These are phyloP conservation scores for Thinopyrum elongatum DNA, from an alignment of 176 grass and related monocot species.

Conservation along the genomic window DNA sequence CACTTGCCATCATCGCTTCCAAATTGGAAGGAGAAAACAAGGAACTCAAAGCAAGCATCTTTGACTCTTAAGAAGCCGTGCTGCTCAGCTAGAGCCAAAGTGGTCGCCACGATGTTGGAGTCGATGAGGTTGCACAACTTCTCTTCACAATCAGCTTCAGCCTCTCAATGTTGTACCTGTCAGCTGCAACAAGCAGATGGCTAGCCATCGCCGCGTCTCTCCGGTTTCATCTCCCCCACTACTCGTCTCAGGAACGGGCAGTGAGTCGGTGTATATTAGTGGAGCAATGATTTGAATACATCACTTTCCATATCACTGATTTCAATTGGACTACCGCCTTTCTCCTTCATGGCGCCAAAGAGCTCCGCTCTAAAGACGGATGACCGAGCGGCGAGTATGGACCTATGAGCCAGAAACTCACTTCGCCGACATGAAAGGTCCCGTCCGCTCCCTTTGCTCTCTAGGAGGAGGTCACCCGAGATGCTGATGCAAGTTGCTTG, in stretches of 20 bases:
- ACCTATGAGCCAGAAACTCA: not conserved
- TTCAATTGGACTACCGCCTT: not conserved
- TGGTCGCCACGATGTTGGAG: not conserved
- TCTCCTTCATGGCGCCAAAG: not conserved
- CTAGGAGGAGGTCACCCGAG: not conserved
- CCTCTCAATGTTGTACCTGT: not conserved
- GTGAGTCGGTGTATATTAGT: not conserved
- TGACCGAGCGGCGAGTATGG: not conserved
- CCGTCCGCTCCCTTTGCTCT: not conserved
- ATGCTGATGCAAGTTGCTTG: not conserved
- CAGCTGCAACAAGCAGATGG: not conserved
- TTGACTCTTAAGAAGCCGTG: not conserved
- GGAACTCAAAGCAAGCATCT: not conserved
- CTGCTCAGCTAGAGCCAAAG: not conserved
- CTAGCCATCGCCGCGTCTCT: not conserved
- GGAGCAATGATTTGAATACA: not conserved
- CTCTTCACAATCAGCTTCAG: not conserved
- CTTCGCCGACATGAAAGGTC: not conserved
- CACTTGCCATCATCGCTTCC: not conserved
- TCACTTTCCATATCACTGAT: not conserved
- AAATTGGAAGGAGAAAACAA: not conserved
- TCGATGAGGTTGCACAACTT: not conserved
- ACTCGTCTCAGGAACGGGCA: not conserved
- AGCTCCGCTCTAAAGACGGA: not conserved
- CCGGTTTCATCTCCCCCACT: not conserved